Percentiles rank a stretch among this genome's conserved stretches.
These are phyloP conservation scores for Emericellopsis cladophorae DNA, from an alignment of 2,329 filamentous ascomycete species.

Conservation along the genomic window DNA sequence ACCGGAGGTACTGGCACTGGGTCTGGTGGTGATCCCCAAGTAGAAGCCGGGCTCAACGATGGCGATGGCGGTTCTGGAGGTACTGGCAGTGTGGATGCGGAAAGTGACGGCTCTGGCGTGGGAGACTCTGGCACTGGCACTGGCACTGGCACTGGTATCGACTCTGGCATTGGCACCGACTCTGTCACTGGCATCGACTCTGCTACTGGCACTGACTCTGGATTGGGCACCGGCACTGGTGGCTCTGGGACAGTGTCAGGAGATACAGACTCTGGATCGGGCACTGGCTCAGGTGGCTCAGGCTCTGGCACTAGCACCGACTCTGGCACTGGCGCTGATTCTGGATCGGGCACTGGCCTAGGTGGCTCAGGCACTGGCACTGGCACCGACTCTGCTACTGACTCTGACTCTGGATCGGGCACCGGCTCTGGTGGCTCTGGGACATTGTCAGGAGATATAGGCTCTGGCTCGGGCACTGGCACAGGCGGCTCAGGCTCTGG, in stretches of 20 bases:
- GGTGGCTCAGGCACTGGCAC: background rate
- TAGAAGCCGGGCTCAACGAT: background rate
- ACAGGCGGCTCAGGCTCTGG: constrained; percentile 2
- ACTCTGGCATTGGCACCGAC: background rate
- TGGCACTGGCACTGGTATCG: background rate
- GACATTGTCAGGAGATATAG: background rate
- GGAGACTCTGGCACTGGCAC: background rate
- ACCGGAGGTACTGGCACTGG: background rate
- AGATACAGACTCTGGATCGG: background rate
- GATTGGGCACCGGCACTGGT: too few species aligned
- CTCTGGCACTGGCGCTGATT: background rate
- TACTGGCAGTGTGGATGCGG: background rate
- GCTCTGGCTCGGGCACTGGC: background rate
- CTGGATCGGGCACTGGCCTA: background rate
- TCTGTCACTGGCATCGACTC: background rate
- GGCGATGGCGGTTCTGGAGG: background rate
- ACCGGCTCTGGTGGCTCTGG: background rate
- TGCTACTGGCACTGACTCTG: background rate
- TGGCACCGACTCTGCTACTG: background rate
- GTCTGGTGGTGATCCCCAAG: background rate
- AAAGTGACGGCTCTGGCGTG: background rate
- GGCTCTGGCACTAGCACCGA: background rate
- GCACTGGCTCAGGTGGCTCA: background rate
- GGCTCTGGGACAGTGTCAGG: too few species aligned
- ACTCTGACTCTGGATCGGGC: background rate